Conservation (phyloP, 108 stramenopile species). For the Conticribra weissflogii region DNA sequence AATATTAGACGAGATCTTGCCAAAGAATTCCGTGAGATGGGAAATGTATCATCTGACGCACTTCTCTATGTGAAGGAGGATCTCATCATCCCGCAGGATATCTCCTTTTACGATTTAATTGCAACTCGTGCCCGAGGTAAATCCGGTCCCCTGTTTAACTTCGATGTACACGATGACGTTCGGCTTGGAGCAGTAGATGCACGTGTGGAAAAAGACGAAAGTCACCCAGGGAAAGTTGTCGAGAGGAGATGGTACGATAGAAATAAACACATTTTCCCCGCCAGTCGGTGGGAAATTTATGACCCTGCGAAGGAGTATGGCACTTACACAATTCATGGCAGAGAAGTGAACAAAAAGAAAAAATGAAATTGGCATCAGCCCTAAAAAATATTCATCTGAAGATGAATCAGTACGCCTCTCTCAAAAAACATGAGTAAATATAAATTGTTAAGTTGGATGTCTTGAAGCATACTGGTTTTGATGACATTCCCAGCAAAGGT, state of each 20-base stretch:
- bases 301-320: slow-evolving; percentile 93
- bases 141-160: slow-evolving; percentile 96
- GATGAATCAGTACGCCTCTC: too few species aligned
- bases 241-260: slow-evolving; percentile 95
- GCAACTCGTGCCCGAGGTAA: slow-evolving; percentile 92
- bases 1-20: slow-evolving; percentile 51
- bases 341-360: slow-evolving; percentile 72
- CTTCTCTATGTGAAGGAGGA: slow-evolving; percentile 99
- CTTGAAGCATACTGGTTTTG: too few species aligned
- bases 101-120: slow-evolving; percentile 97
- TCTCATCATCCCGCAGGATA: slow-evolving; percentile 94
- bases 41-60: slow-evolving; percentile 75
- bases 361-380: too few species aligned
- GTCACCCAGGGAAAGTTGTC: slow-evolving; percentile 96
- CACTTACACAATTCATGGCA: slow-evolving; percentile 90
- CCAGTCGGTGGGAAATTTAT: slow-evolving; percentile 95
- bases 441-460: too few species aligned
- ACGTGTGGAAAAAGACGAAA: slow-evolving; percentile 95
- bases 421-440: background rate
- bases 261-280: slow-evolving; percentile 99
- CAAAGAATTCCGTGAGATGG: slow-evolving; percentile 87
- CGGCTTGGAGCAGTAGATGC: slow-evolving; percentile 83
- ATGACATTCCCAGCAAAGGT: too few species aligned
- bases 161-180: slow-evolving; percentile 97
- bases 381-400: too few species aligned